A percentile compares a stretch with the other conserved stretches of the same genome.
Conservation (phyloP, 2,329 filamentous ascomycete genomes). For the Nigrospora oryzae region DNA sequence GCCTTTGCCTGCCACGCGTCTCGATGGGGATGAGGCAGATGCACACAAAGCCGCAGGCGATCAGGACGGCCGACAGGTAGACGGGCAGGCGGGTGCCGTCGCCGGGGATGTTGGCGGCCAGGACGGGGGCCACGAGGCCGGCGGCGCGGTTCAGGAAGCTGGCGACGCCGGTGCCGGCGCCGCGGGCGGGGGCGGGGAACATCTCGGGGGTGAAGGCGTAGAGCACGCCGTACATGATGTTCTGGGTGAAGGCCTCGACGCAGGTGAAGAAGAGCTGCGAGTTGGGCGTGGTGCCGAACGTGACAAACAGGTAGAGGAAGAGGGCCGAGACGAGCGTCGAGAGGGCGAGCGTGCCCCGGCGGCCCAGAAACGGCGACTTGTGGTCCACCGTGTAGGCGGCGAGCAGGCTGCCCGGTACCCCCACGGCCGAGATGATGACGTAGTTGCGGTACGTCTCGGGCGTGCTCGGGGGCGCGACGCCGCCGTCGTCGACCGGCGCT, state of each 20-base stretch:
- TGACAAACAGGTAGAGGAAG: conserved; percentile 61
- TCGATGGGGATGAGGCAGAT: conserved; percentile 56
- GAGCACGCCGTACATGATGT: conserved; percentile 70
- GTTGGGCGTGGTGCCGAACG: conserved; percentile 44
- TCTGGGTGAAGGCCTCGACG: conserved; percentile 63
- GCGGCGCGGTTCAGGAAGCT: conserved; percentile 62
- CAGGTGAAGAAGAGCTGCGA: conserved; percentile 59
- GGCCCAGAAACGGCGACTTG: conserved; percentile 53
- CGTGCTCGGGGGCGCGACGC: conserved; percentile 15
- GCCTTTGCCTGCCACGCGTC: conserved; percentile 48
- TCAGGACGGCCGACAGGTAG: conserved; percentile 47
- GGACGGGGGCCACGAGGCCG: conserved; percentile 59
- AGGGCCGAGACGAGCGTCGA: conserved; percentile 59
- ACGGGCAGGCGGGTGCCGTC: conserved; percentile 50
- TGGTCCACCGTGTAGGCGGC: conserved; percentile 66
- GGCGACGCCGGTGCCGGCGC: conserved; percentile 64
- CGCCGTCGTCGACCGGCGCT: conserved; percentile 18
- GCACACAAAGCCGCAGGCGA: conserved; percentile 49
- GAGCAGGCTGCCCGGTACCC: conserved; percentile 68
- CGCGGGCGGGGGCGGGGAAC: conserved; percentile 64
- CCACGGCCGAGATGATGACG: conserved; percentile 68
- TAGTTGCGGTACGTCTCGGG: conserved; percentile 67
- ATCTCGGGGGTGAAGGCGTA: conserved; percentile 73
- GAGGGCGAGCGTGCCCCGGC: conserved; percentile 62
- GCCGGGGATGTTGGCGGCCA: conserved; percentile 53